Evolutionary conservation across 257 asterid species (phyloP).

Genomic region (Gynochthodes officinalis): DNA sequence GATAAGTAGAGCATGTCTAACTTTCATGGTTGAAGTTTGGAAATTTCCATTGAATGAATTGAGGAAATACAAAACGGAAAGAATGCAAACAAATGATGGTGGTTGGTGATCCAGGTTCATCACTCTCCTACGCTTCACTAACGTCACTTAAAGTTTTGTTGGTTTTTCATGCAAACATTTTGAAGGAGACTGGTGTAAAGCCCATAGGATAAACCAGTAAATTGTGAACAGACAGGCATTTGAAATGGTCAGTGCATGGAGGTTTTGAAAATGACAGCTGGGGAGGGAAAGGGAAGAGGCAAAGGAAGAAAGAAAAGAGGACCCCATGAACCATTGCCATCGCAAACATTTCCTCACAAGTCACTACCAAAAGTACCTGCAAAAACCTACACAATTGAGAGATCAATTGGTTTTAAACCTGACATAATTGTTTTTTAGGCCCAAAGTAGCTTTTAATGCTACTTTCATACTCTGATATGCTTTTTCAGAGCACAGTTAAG

Average conservation of each 20-base stretch:
- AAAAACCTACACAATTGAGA: conserved; percentile 38
- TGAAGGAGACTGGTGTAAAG: conserved; percentile 19
- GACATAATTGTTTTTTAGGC: background rate
- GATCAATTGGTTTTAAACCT: conserved; percentile 21
- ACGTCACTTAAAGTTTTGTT: background rate
- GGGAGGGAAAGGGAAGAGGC: conserved; percentile 14
- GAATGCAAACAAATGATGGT: background rate
- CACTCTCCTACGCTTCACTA: background rate
- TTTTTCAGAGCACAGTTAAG: conserved; percentile 30
- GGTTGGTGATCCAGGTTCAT: conserved; percentile 3
- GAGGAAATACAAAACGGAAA: background rate
- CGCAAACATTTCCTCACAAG: conserved; percentile 24
- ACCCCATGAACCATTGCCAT: conserved; percentile 3
- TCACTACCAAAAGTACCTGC: conserved; percentile 33
- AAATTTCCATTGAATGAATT: background rate
- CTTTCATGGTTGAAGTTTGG: background rate
- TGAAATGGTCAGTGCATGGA: conserved; percentile 36
- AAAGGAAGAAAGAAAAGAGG: conserved; percentile 15
- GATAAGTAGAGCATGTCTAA: too few relatives aligned
- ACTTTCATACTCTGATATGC: conserved; percentile 49
- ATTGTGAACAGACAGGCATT: conserved; percentile 28
- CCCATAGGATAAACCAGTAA: conserved; percentile 10
- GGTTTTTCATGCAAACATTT: conserved; percentile 10
- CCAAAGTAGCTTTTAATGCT: conserved; percentile 47
- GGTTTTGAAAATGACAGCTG: conserved; percentile 45